A percentile compares a stretch with the other conserved stretches of the same genome.
Conservation (phyloP, 352 stramenopile genomes). For the Phytophthora syringae region DNA sequence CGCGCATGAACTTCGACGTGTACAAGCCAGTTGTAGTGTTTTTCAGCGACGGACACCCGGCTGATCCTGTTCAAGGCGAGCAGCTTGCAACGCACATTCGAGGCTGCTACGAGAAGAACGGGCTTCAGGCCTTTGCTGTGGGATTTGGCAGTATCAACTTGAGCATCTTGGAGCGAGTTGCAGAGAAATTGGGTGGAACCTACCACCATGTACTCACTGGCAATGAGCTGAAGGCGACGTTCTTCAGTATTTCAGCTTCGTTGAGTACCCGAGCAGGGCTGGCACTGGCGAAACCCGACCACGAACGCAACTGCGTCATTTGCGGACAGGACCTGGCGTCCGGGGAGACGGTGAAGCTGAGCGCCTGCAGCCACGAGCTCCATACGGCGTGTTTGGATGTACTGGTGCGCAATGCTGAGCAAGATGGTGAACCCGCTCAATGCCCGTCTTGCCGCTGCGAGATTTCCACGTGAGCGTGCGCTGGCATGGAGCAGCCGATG, state of each 20-base stretch:
- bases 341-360: constrained; percentile 52
- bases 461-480: constrained; percentile 14
- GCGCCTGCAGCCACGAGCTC: constrained; percentile 55
- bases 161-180: constrained; percentile 58
- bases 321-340: constrained; percentile 64
- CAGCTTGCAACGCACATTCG: constrained; percentile 61
- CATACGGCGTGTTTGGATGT: constrained; percentile 53
- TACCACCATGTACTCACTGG: constrained; percentile 71
- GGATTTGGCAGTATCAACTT: constrained; percentile 80
- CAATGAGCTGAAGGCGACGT: constrained; percentile 70
- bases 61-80: constrained; percentile 50
- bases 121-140: constrained; percentile 66
- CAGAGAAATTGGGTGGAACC: constrained; percentile 55
- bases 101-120: constrained; percentile 65
- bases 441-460: constrained; percentile 41
- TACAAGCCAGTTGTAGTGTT: constrained; percentile 82
- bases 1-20: constrained; percentile 56
- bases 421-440: constrained; percentile 27
- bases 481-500: not conserved
- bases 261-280: constrained; percentile 64
- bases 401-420: constrained; percentile 39
- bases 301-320: constrained; percentile 69
- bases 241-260: constrained; percentile 78
- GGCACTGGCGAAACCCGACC: constrained; percentile 58
- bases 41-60: constrained; percentile 78